A percentile compares a stretch with the other conserved stretches of the same genome.
phyloP scores from a whole-genome alignment of 202 grass and related monocot species.

The Schoenoplectus triqueter region DNA sequence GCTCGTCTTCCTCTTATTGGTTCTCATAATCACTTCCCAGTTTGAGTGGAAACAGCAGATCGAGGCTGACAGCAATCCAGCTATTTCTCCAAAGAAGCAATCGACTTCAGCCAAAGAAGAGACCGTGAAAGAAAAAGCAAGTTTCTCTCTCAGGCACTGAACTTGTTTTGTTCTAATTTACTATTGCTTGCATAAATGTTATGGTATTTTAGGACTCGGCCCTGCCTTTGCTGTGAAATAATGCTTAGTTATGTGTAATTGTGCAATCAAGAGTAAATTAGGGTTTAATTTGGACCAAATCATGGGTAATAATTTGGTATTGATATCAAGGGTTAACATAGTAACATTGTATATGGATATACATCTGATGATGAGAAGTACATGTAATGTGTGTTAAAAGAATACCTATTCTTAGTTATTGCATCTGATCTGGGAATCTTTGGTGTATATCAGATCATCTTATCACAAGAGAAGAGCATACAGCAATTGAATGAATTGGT shows the following conservation, averaged over 20 bases:
- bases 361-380: neutral
- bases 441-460: constrained; percentile 71
- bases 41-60: constrained; percentile 93
- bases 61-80: constrained; percentile 55
- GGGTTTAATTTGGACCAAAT: neutral
- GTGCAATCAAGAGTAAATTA: constrained; percentile 18
- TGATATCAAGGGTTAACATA: neutral
- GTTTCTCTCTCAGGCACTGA: constrained; percentile 8
- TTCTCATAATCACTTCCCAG: constrained; percentile 75
- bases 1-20: constrained; percentile 69
- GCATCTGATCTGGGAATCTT: neutral
- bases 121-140: constrained; percentile 78
- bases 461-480: constrained; percentile 93
- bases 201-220: constrained; percentile 21
- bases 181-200: neutral
- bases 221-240: neutral
- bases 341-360: neutral
- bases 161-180: constrained; percentile 23
- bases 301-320: neutral
- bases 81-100: constrained; percentile 49
- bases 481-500: constrained; percentile 83
- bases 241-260: neutral
- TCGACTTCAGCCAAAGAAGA: constrained; percentile 58
- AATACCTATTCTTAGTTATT: constrained; percentile 5
- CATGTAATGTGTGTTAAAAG: neutral